phyloP scores from a whole-genome alignment of 1,284 basidiomycete species.

The Rhodotorula sp. region DNA sequence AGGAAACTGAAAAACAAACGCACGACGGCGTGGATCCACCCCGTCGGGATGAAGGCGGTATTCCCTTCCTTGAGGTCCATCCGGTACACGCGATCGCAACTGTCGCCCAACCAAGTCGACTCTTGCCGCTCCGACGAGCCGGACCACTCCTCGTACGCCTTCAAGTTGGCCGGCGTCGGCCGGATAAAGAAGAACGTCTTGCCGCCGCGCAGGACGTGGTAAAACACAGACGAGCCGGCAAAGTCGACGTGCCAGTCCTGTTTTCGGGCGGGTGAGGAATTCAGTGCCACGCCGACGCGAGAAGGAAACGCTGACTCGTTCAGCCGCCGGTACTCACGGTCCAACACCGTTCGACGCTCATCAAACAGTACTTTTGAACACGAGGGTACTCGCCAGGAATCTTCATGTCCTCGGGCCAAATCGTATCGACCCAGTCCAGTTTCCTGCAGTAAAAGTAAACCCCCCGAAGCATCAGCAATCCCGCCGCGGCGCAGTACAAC shows the following conservation, averaged over 20 bases:
- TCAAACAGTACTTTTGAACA: slow-evolving; percentile 92
- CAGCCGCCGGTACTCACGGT: slow-evolving; percentile 60
- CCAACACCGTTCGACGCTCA: slow-evolving; percentile 83
- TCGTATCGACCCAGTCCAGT: slow-evolving; percentile 94
- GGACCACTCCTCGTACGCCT: slow-evolving; percentile 64
- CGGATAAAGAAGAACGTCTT: slow-evolving; percentile 93
- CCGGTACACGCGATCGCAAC: slow-evolving; percentile 82
- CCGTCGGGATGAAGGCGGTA: slow-evolving; percentile 79
- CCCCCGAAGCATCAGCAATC: not conserved
- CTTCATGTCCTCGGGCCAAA: slow-evolving; percentile 65
- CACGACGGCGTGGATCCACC: slow-evolving; percentile 96
- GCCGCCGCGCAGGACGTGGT: slow-evolving; percentile 66
- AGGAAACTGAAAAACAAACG: slow-evolving; percentile 47
- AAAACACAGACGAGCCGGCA: slow-evolving; percentile 91
- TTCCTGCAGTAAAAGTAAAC: slow-evolving; percentile 56
- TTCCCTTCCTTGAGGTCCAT: slow-evolving; percentile 48
- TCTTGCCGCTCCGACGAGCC: slow-evolving; percentile 78
- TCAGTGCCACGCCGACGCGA: not conserved
- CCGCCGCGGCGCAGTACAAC: not conserved
- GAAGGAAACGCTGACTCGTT: no score
- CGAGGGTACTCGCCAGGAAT: slow-evolving; percentile 66
- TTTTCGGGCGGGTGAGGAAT: not conserved
- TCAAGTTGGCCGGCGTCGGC: slow-evolving; percentile 80
- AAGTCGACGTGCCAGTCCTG: slow-evolving; percentile 90
- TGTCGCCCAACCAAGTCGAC: slow-evolving; percentile 83